Percentiles rank a stretch among this genome's conserved stretches.
phyloP scores from a whole-genome alignment of 441 rosid genomes.

The Dalechampia spathulata region DNA sequence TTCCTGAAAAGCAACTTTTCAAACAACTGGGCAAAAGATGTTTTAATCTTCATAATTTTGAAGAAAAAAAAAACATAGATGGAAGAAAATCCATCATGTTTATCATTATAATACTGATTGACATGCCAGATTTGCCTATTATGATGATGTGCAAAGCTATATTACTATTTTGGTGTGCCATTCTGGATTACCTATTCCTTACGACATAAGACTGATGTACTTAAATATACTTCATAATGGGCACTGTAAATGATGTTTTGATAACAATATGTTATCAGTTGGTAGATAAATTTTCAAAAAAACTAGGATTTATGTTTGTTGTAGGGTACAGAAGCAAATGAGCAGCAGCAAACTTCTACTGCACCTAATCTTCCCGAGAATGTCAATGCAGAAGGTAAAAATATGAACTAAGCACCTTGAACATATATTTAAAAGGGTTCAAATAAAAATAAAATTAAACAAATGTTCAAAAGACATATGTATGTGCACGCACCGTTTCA shows the following conservation, averaged over 20 bases:
- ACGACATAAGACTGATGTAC: not conserved
- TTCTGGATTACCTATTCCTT: not conserved
- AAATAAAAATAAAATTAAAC: not conserved
- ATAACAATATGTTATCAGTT: not conserved
- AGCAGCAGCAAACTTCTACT: slow-evolving; percentile 21
- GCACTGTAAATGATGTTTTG: not conserved
- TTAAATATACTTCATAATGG: not conserved
- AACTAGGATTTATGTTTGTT: slow-evolving; percentile 11
- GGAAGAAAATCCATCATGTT: not conserved
- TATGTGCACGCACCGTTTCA: not conserved
- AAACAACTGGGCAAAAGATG: not conserved
- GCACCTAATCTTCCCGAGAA: slow-evolving; percentile 18
- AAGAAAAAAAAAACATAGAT: too few species aligned
- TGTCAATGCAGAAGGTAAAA: slow-evolving; percentile 32
- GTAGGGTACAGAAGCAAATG: slow-evolving; percentile 32
- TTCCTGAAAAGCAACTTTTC: too few species aligned
- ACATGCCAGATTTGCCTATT: not conserved
- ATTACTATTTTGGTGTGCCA: not conserved
- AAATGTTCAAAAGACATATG: not conserved
- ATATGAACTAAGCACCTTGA: not conserved
- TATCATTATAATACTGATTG: not conserved
- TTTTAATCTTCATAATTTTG: too few species aligned
- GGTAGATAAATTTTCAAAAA: not conserved
- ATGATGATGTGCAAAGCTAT: not conserved
- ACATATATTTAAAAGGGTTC: not conserved